Conservation (phyloP, 371 early-diverging fungal species). For the Apophysomyces ossiformis region DNA sequence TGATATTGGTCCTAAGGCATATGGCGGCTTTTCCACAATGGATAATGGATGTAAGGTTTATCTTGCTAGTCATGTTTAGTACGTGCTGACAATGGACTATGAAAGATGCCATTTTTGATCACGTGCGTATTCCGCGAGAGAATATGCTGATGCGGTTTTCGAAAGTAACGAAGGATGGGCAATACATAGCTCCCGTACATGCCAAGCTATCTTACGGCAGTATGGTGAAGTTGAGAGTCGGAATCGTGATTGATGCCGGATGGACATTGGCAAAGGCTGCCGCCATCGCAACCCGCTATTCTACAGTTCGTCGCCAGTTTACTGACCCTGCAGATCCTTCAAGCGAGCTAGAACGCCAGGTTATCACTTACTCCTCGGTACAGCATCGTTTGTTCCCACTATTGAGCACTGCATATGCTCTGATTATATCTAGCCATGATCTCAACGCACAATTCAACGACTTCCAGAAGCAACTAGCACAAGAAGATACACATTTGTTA, state of each 20-base stretch:
- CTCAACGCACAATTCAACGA: constrained; percentile 57
- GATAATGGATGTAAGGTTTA: constrained; percentile 80
- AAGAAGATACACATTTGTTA: constrained; percentile 50
- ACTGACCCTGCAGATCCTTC: constrained; percentile 27
- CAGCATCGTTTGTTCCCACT: constrained; percentile 76
- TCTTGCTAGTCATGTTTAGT: neutral
- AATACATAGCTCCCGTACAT: constrained; percentile 57
- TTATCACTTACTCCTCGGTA: constrained; percentile 77
- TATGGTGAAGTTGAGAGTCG: constrained; percentile 76
- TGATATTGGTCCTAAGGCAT: constrained; percentile 87
- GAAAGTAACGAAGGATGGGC: constrained; percentile 68
- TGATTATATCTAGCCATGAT: constrained; percentile 62
- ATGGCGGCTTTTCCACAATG: constrained; percentile 68
- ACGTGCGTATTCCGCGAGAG: constrained; percentile 75
- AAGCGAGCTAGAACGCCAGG: constrained; percentile 60
- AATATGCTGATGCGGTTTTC: constrained; percentile 85
- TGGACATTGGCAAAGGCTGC: constrained; percentile 61
- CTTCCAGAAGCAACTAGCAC: constrained; percentile 55
- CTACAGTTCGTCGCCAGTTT: constrained; percentile 76
- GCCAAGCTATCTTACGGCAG: constrained; percentile 76
- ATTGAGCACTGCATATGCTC: constrained; percentile 69
- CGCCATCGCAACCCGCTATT: constrained; percentile 75
- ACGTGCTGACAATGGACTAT: neutral
- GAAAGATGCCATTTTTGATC: constrained; percentile 66
- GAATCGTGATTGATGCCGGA: constrained; percentile 62